Base-by-base conservation (phyloP, 768 basidiomycete genomes). In the Porphyrellus cyaneotinctus region DNA sequence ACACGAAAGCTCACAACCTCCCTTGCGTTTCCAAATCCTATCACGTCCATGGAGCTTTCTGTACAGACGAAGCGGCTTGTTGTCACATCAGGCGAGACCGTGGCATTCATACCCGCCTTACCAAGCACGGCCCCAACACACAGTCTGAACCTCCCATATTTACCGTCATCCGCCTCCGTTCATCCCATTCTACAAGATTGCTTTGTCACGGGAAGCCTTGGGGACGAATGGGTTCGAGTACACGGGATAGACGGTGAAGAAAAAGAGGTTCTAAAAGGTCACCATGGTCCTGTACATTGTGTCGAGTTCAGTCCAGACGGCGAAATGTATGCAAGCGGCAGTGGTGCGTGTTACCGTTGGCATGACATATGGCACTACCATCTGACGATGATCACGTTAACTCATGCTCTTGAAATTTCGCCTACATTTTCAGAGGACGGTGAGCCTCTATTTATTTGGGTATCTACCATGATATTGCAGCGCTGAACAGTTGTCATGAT, bases 271-370 rank as follows among this genome's bases (percentile, higher is more conserved):
- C 78, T 94, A 52, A 95, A 97, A 70, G 95, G 95, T 5, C 97
- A 98, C 64, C 97, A 98, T 66, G 97, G 95, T 22, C 95, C 95
- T 18, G 95, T 98, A 17, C 93, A 95, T 62, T 91, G 90, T 49
- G 87, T 95, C 43, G 87, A 90, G 62, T 95, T 87, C 70, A 91
- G 88, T 65, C 95, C 95, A 1, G 95, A 98, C 67, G 95, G 95
- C 22, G 97, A 98, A 75, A 82, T 97, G 77, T 98, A 91, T 68
- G 95, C 95, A 32, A 94, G 91, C 63, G 97, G 95, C 46, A 95
- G 91, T 62, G 95, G 95, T 87, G 69, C 75, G 90, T 82, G 22
- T 48, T 35, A 36, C 51, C 37, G 18, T 52, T 54, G 39, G 15
- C 57, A 44, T 39, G 49, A 48, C 43, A 51, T 46, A 10, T 11